Base-by-base conservation (phyloP, 257 asterid species). In the Jasminum sambac region DNA sequence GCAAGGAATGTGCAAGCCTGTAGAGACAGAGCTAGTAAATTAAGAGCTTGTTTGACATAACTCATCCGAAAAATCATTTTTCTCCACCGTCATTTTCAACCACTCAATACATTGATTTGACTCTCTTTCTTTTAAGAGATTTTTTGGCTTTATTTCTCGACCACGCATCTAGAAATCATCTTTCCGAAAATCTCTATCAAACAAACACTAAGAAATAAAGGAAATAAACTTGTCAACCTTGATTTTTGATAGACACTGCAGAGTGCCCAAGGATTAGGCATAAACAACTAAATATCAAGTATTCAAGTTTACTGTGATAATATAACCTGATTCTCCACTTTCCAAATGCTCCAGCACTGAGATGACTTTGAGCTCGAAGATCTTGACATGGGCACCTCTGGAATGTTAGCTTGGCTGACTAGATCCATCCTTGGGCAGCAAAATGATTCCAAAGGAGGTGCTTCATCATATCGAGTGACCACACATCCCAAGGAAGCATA, bases 1-100 rank as follows among this genome's bases (percentile, higher is more conserved):
- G 98, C 99, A 77, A 94, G 96, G 81, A 94, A 94, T 67, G 99
- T 94, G 90, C 88, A 84, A 64, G 99, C 99, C 99, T 94, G 80
- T 64, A 81, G 66, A 72, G 67, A 66, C 30, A 66, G 80, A 52
- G 63, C 58, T 40, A 66, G 71, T 64, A 65, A 37, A 44, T 40
- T 23, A 55, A 61, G 38, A 76, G 71, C 36, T 30, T 30, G 36
- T 30, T 30, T 30, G 36, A 30, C 36, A 30, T 30, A 30, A 30
- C 36, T 30, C 4, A 30, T 30, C 36, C 36, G 4, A 30, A 30
- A 30, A 30, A 30, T 30, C 36, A 30, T n/a, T n/a, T n/a, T n/a
- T n/a, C n/a, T n/a, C n/a, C n/a, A n/a, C n/a, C n/a, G n/a, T n/a
- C n/a, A n/a, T 30, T 30, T 30, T 30, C 36, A 30, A 30, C 36